Evolutionary conservation across 225 moss, liverwort and hornwort genomes (phyloP), one percentile per base, ranked within the genome.

Genomic region (Pleurozium schreberi): DNA sequence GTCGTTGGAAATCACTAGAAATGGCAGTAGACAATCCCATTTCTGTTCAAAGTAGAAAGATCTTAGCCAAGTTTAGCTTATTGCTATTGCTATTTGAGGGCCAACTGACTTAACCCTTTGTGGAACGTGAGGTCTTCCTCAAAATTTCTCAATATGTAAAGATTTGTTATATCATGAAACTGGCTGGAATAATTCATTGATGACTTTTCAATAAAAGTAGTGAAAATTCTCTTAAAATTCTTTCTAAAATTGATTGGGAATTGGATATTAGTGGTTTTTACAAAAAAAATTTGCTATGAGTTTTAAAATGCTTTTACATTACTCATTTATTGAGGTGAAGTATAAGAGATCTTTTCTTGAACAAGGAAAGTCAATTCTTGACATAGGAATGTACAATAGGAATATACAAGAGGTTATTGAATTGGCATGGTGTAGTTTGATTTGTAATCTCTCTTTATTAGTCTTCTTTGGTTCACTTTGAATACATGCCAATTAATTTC

Each of bases 371-470:
- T 53, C 9, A 38, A 38, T 16, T 38, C n/a, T 16, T 38, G 6
- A 8, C 10, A 57, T 25, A 26, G 26, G n/a, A 57, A 26, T 0
- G 0, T 53, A 38, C 2, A 38, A 6, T 9, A n/a, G n/a, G n/a
- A n/a, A n/a, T n/a, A n/a, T n/a, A n/a, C n/a, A n/a, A 78, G 16
- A 17, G 6, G 3, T n/a, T 17, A n/a, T 53, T 36, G 53, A n/a
- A n/a, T 2, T 79, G 7, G 1, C 7, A n/a, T n/a, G 17, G 11
- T 57, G 15, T 25, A 4, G 16, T 53, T 53, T 38, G 10, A 15
- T 55, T 55, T 55, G 55, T 53, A 14, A 50, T 77, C 52, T 1
- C 0, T 52, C 22, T 77, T 38, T 36, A 12, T 53, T 0, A n/a
- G 22, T 36, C 26, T 55, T 9, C 78, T 55, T 78, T 78, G 25